Evolutionary conservation across 192 early-diverging fungal species (phyloP), one percentile per base, ranked within the genome.

Genomic region (Ambispora gerdemannii): DNA sequence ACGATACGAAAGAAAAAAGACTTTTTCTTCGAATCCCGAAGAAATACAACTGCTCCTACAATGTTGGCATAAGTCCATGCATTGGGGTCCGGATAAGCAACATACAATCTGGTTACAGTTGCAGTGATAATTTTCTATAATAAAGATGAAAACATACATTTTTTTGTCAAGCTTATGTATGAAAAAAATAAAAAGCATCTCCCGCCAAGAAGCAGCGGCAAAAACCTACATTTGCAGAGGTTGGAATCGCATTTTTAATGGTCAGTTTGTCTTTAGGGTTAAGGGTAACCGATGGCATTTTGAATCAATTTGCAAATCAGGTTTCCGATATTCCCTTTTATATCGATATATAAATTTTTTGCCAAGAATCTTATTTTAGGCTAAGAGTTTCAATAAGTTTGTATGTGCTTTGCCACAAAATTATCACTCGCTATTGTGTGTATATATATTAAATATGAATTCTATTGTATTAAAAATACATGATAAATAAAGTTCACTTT

Each of bases 51-150:
- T 24, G 85, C 91, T 11, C 91, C 91, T 75, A 87, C 84, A 25
- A 87, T 76, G 49, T 79, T 79, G 27, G 87, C 84, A 71, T 93
- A 91, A 17, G 77, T 85, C 91, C 91, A 93, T 56, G 73, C 63
- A 56, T 80, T 76, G 17, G 86, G 77, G 59, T 85, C 82, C 3
- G 91, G 89, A 65, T 82, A 81, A 25, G 90, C 90, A 15, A 89
- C 82, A 82, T 88, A 91, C 49, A 93, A 73, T 30, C 90, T 82
- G 25, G 89, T 90, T 11, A 91, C 87, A 4, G 89, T 88, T 1
- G 91, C 91, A 0, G 83, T 88, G 43, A 90, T 76, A 65, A 93
- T 90, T 84, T 90, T 91, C 91, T 90, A 84, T 66, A 68, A 24
- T 69, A 35, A 66, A 36, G 33, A 24, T n/a, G 20, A n/a, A n/a